A percentile compares a stretch with the other conserved stretches of the same genome.
Evolutionary conservation across 1,139 yeast genomes (phyloP).

Genomic region (Yamadazyma aaseri): DNA sequence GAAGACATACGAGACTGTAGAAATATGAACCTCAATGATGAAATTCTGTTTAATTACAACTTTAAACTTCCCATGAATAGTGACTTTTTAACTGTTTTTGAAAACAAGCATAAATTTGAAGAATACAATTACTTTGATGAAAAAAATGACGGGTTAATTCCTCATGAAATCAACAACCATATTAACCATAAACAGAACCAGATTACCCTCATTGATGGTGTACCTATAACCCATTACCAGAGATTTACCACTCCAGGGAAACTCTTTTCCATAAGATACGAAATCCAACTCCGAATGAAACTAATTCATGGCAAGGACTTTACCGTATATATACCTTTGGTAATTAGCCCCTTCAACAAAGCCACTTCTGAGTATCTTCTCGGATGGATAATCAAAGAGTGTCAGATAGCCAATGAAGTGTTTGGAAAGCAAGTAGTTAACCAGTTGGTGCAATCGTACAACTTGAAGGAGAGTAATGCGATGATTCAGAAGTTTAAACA

Average conservation of each 20-base stretch:
- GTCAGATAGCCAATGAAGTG: slow-evolving; percentile 38
- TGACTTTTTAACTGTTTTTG: slow-evolving; percentile 32
- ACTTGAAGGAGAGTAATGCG: slow-evolving; percentile 24
- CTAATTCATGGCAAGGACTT: slow-evolving; percentile 49
- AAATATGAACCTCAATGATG: slow-evolving; percentile 26
- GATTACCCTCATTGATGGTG: slow-evolving; percentile 32
- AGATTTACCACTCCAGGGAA: slow-evolving; percentile 52
- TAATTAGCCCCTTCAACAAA: slow-evolving; percentile 54
- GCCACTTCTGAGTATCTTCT: slow-evolving; percentile 41
- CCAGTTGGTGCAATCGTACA: slow-evolving; percentile 19
- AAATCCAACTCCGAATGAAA: slow-evolving; percentile 48
- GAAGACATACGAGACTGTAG: slow-evolving; percentile 28
- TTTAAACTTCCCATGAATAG: slow-evolving; percentile 38
- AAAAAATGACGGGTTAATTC: slow-evolving; percentile 7
- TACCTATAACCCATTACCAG: slow-evolving; percentile 45
- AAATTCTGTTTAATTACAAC: slow-evolving; percentile 27
- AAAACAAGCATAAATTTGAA: slow-evolving; percentile 5
- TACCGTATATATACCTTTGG: slow-evolving; percentile 50
- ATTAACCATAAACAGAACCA: slow-evolving; percentile 13
- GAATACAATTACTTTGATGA: slow-evolving; percentile 11
- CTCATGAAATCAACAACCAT: slow-evolving; percentile 13
- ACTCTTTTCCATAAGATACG: slow-evolving; percentile 54
- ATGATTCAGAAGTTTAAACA: slow-evolving; percentile 22
- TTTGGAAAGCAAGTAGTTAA: slow-evolving; percentile 37
- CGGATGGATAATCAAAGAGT: slow-evolving; percentile 55